Base-by-base conservation (phyloP, 1,284 basidiomycete genomes). In the Tilletiopsis washingtonensis region DNA sequence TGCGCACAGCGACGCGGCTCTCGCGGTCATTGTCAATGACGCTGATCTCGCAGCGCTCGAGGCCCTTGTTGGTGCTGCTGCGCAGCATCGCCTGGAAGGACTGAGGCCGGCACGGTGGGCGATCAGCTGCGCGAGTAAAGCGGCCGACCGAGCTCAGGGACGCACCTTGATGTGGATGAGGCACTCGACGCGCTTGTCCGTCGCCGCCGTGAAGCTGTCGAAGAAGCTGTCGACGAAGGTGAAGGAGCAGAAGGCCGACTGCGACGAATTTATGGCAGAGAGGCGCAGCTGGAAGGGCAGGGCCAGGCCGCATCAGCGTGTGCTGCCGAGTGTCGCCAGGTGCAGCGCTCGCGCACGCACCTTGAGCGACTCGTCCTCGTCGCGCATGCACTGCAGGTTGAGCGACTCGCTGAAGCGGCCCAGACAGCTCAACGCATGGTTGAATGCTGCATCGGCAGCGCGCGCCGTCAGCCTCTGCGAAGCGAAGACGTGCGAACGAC, bases 171-270 rank as follows among this genome's bases (percentile, higher is more conserved):
- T 47, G 39, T 54, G 55, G 21, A 67, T 46, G 32, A 59, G 54
- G 36, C 62, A 67, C 27, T 69, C 66, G 39, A 57, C 34, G 21
- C 57, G 48, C 11, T 47, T 14, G 12, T 41, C 39, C 4, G 43
- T 19, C 7, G 25, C 25, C 17, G 45, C 48, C 4, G 5, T 26
- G 17, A 27, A 32, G 2, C 7, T 15, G 11, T 44, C 42, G 23
- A 44, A 44, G 42, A 44, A 44, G 15, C 24, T 17, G n/a, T 25
- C 25, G 48, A 68, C 68, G 42, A 66, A 69, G 29, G 54, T 48
- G 25, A 69, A 66, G 38, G 61, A 49, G 51, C 57, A 61, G 21
- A 68, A 69, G 3, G 65, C 67, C 25, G 67, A 69, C 24, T 61
- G 57, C 40, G 65, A 54, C 2, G 61, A 40, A 29, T 69, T 69